These are phyloP conservation scores for Neospermospora avenae DNA, from an alignment of 2,329 filamentous ascomycete species.

Conservation along the genomic window DNA sequence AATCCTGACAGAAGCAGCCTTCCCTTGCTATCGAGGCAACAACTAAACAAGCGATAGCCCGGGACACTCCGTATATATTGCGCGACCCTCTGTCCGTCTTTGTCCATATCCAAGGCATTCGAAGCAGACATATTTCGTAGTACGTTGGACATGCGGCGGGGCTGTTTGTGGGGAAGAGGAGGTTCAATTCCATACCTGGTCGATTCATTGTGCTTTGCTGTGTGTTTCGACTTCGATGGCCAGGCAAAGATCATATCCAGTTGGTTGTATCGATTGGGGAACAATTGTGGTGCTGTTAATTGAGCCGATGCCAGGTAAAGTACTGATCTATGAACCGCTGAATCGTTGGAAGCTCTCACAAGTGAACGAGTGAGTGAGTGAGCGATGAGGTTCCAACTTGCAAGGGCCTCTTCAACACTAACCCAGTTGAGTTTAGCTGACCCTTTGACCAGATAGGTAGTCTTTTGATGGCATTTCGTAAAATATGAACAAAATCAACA, in stretches of 20 bases:
- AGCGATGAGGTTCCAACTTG: too few species aligned
- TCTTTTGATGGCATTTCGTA: too few species aligned
- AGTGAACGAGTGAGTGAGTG: too few species aligned
- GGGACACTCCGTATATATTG: background rate
- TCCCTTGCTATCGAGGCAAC: background rate
- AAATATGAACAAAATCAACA: too few species aligned
- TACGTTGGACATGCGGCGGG: slow-evolving; percentile 24
- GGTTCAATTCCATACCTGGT: slow-evolving; percentile 33
- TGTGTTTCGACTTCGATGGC: background rate
- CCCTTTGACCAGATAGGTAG: too few species aligned
- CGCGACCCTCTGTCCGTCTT: background rate
- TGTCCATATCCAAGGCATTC: background rate
- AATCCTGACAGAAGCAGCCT: background rate
- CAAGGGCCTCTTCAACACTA: too few species aligned
- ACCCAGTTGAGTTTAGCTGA: too few species aligned
- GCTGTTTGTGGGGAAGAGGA: slow-evolving; percentile 26
- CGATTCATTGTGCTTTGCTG: slow-evolving; percentile 31
- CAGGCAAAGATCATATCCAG: background rate
- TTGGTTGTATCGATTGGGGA: background rate
- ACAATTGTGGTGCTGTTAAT: background rate
- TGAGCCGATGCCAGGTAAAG: background rate
- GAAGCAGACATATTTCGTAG: background rate
- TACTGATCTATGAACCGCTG: background rate
- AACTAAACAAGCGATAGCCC: background rate
- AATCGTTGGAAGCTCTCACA: background rate